Evolutionary conservation across 2,329 filamentous ascomycete species (phyloP).

Genomic region (Nigrospora oryzae): DNA sequence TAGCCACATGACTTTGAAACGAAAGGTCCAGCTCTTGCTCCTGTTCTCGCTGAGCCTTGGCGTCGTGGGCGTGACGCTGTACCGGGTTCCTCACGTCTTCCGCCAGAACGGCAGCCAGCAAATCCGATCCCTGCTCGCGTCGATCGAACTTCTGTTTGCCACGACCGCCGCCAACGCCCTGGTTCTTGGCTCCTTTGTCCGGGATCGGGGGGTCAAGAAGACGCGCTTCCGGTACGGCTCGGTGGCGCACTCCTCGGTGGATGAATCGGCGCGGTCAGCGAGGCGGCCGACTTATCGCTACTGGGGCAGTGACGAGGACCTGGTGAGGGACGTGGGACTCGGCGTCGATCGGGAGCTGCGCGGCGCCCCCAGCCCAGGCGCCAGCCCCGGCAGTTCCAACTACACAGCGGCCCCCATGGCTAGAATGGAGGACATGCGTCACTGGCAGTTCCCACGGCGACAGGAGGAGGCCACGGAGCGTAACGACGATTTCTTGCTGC

Average conservation of each 20-base stretch:
- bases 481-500: conserved; percentile 36
- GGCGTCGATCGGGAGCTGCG: conserved; percentile 48
- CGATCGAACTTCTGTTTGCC: conserved; percentile 82
- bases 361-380: conserved; percentile 14
- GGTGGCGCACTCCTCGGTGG: conserved; percentile 53
- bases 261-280: conserved; percentile 28
- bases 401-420: conserved; percentile 27
- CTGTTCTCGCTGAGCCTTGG: conserved; percentile 81
- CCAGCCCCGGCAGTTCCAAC: conserved; percentile 16
- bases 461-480: conserved; percentile 26
- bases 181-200: conserved; percentile 84
- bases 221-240: conserved; percentile 66
- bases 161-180: conserved; percentile 81
- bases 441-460: conserved; percentile 39
- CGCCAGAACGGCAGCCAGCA: conserved; percentile 65
- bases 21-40: conserved; percentile 69
- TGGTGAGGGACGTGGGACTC: conserved; percentile 73
- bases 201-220: conserved; percentile 87
- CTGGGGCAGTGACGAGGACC: conserved; percentile 87
- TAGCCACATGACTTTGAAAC: conserved; percentile 66
- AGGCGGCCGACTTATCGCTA: conserved; percentile 49
- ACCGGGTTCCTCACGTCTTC: conserved; percentile 75
- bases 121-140: conserved; percentile 81
- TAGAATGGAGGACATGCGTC: conserved; percentile 26
- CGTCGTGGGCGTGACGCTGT: conserved; percentile 71